Percentiles rank a stretch among this genome's conserved stretches.
These are phyloP conservation scores for Penicillium egyptiacum DNA, from an alignment of 495 filamentous ascomycete genomes.

Conservation along the genomic window DNA sequence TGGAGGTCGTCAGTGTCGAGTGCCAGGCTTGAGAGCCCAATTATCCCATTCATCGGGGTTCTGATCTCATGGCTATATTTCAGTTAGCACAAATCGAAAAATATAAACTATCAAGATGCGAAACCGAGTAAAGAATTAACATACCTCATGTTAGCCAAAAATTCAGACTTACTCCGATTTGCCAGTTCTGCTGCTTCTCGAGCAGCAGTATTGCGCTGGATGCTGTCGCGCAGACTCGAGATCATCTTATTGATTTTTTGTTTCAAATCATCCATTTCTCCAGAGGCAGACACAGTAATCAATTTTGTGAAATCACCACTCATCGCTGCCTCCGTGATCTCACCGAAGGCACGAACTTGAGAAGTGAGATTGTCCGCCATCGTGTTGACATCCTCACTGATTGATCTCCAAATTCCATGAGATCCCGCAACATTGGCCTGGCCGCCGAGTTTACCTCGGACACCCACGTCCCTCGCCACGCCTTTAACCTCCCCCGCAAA, in stretches of 20 bases:
- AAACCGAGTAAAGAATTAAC: conserved; percentile 63
- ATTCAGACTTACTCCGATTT: conserved; percentile 62
- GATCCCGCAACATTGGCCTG: conserved; percentile 89
- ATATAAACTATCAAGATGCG: no score
- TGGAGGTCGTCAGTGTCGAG: conserved; percentile 63
- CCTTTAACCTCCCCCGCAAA: conserved; percentile 95
- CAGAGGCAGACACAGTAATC: conserved; percentile 88
- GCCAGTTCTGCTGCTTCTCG: conserved; percentile 56
- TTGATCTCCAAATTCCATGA: conserved; percentile 92
- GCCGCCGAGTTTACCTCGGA: conserved; percentile 84
- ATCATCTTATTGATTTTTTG: conserved; percentile 97
- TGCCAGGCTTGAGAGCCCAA: conserved; percentile 77
- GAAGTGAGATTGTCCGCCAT: conserved; percentile 91
- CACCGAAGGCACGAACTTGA: conserved; percentile 88
- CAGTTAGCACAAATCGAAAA: conserved; percentile 52
- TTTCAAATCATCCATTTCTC: conserved; percentile 95
- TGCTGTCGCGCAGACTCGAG: conserved; percentile 70
- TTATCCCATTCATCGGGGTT: conserved; percentile 71
- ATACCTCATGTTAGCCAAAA: conserved; percentile 76
- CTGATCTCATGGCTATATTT: conserved; percentile 70
- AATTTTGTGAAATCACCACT: conserved; percentile 83
- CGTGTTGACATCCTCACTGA: conserved; percentile 74
- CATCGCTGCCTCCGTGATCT: conserved; percentile 89
- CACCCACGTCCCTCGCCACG: conserved; percentile 90
- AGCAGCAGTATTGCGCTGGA: conserved; percentile 38